These are phyloP conservation scores for Metarhizium robertsii DNA, from an alignment of 2,329 filamentous ascomycete genomes.

Conservation along the genomic window DNA sequence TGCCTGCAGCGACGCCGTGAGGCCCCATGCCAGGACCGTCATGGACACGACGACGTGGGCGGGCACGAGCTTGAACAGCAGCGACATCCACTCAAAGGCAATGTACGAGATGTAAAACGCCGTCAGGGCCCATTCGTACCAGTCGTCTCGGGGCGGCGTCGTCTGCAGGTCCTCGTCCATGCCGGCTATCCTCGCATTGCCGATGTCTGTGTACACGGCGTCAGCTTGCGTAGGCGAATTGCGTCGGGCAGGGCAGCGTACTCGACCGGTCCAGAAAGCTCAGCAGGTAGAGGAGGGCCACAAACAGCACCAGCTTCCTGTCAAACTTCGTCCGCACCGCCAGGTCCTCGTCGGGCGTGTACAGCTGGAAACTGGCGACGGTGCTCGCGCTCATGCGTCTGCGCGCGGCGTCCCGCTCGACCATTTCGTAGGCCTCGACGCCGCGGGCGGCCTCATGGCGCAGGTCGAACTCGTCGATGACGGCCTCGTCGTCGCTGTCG, in stretches of 20 bases:
- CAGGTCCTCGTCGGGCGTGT: slow-evolving; percentile 60
- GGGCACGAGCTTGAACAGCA: slow-evolving; percentile 51
- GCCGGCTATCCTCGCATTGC: slow-evolving; percentile 54
- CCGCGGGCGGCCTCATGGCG: no score
- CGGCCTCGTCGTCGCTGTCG: slow-evolving; percentile 19
- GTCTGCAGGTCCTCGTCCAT: slow-evolving; percentile 53
- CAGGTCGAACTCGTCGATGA: slow-evolving; percentile 6
- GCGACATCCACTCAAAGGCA: slow-evolving; percentile 54
- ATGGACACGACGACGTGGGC: slow-evolving; percentile 49
- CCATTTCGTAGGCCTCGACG: slow-evolving; percentile 24
- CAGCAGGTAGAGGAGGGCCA: slow-evolving; percentile 75
- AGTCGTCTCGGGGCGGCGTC: slow-evolving; percentile 30
- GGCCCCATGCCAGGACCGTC: slow-evolving; percentile 70
- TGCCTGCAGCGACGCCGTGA: slow-evolving; percentile 65
- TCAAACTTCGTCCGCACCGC: slow-evolving; percentile 69
- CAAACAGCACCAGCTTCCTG: slow-evolving; percentile 65
- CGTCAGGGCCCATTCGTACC: slow-evolving; percentile 52
- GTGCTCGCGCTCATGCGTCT: slow-evolving; percentile 16
- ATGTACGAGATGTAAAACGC: slow-evolving; percentile 57
- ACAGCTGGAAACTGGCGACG: slow-evolving; percentile 29
- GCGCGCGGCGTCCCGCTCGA: slow-evolving; percentile 12
- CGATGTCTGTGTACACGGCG: slow-evolving; percentile 38
- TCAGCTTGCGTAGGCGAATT: not conserved
- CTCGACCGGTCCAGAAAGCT: slow-evolving; percentile 82
- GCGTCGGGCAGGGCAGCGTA: slow-evolving; percentile 28